A percentile compares a stretch with the other conserved stretches of the same genome.
phyloP scores from a whole-genome alignment of 2,329 filamentous ascomycete genomes.

The Botrytis elliptica region DNA sequence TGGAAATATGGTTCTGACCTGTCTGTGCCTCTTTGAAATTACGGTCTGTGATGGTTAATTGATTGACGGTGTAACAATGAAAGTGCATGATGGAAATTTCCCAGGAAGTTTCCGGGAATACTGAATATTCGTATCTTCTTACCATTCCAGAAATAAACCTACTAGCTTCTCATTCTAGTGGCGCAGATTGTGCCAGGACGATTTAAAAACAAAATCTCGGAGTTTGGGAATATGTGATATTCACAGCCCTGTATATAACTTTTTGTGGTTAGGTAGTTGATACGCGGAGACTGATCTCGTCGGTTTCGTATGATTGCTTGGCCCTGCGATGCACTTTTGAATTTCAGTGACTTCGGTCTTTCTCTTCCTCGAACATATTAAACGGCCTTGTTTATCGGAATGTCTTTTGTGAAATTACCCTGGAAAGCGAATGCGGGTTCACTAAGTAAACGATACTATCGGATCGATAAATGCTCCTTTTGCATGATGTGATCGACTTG shows the following conservation, averaged over 20 bases:
- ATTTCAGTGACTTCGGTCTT: neutral
- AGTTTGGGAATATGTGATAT: neutral
- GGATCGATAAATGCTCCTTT: neutral
- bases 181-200: neutral
- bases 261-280: neutral
- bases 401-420: neutral
- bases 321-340: neutral
- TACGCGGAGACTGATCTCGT: neutral
- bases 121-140: neutral
- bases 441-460: neutral
- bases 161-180: neutral
- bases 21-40: neutral
- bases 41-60: neutral
- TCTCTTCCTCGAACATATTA: neutral
- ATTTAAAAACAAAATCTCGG: neutral
- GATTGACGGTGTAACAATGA: neutral
- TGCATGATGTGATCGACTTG: neutral
- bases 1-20: neutral
- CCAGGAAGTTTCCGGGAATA: neutral
- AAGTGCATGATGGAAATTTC: neutral
- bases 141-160: neutral
- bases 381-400: neutral
- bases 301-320: neutral
- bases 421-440: neutral
- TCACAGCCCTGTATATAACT: neutral